Percentiles rank a stretch among this genome's conserved stretches.
Evolutionary conservation across 805 yeast genomes (phyloP).

Genomic region (Wickerhamomyces sydowiorum): DNA sequence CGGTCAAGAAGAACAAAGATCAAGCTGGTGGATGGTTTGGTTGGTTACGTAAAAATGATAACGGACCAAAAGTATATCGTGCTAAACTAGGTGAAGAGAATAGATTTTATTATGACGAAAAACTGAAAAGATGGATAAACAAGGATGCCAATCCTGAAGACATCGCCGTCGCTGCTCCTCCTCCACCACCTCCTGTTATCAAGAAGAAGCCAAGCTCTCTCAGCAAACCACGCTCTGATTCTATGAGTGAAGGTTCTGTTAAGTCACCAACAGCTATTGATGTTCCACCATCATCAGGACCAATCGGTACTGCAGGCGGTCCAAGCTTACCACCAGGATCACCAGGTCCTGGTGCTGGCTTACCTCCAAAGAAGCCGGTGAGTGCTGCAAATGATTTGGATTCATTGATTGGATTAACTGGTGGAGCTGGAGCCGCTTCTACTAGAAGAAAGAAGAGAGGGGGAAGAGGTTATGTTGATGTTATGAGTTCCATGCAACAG

Average conservation of each 20-base stretch:
- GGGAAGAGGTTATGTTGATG: slow-evolving; percentile 63
- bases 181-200: slow-evolving; percentile 53
- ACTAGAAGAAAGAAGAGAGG: slow-evolving; percentile 36
- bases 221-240: slow-evolving; percentile 34
- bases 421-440: slow-evolving; percentile 20
- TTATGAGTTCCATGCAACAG: slow-evolving; percentile 35
- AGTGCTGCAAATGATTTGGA: slow-evolving; percentile 32
- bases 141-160: slow-evolving; percentile 62
- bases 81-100: slow-evolving; percentile 84
- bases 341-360: slow-evolving; percentile 1
- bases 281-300: slow-evolving; percentile 5
- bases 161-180: slow-evolving; percentile 57
- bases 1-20: slow-evolving; percentile 15
- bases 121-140: slow-evolving; percentile 83
- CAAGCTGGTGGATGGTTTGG: slow-evolving; percentile 41
- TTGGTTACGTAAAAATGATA: slow-evolving; percentile 56
- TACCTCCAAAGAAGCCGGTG: slow-evolving; percentile 16
- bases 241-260: slow-evolving; percentile 14
- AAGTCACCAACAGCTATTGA: slow-evolving; percentile 1
- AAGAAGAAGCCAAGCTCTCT: slow-evolving; percentile 28
- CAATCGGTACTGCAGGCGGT: too few relatives aligned
- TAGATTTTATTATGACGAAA: slow-evolving; percentile 74
- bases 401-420: slow-evolving; percentile 35
- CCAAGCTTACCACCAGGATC: neutral
- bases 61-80: slow-evolving; percentile 67